Conservation (phyloP, 176 grass and related monocot species). For the Aegilops speltoides region DNA sequence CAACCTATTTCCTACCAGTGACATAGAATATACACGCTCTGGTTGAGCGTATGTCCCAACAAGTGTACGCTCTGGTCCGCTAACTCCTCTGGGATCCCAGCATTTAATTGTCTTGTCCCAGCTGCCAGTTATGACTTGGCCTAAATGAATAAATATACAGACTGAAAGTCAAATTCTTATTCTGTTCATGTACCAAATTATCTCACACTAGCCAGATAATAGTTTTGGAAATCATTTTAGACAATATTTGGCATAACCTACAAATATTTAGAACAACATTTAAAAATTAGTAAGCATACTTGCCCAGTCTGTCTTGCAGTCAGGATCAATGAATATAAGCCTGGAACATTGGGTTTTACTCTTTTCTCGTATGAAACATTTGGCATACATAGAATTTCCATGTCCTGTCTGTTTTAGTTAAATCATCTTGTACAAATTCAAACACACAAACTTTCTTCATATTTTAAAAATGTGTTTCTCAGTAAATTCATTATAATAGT, state of each 20-base stretch:
- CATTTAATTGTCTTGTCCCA: slow-evolving; percentile 98
- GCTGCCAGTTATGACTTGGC: slow-evolving; percentile 95
- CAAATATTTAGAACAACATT: slow-evolving; percentile 16
- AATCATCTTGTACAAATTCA: neutral
- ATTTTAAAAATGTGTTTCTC: neutral
- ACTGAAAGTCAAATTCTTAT: slow-evolving; percentile 10
- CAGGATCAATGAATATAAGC: neutral
- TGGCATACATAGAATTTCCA: neutral
- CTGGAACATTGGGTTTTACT: neutral
- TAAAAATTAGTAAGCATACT: neutral
- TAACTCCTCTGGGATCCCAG: slow-evolving; percentile 94
- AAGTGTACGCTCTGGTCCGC: slow-evolving; percentile 59
- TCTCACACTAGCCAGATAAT: neutral
- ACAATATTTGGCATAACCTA: neutral
- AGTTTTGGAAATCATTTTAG: neutral
- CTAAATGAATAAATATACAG: slow-evolving; percentile 40
- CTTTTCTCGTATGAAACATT: neutral
- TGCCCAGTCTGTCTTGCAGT: neutral
- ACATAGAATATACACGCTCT: slow-evolving; percentile 91
- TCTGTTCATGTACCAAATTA: neutral
- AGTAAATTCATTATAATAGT: neutral
- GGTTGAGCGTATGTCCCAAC: slow-evolving; percentile 80
- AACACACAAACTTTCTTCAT: neutral
- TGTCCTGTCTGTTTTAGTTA: neutral
- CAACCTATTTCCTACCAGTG: slow-evolving; percentile 75